Evolutionary conservation across 2,329 filamentous ascomycete genomes (phyloP).

Genomic region (Hypoxylon sp.): DNA sequence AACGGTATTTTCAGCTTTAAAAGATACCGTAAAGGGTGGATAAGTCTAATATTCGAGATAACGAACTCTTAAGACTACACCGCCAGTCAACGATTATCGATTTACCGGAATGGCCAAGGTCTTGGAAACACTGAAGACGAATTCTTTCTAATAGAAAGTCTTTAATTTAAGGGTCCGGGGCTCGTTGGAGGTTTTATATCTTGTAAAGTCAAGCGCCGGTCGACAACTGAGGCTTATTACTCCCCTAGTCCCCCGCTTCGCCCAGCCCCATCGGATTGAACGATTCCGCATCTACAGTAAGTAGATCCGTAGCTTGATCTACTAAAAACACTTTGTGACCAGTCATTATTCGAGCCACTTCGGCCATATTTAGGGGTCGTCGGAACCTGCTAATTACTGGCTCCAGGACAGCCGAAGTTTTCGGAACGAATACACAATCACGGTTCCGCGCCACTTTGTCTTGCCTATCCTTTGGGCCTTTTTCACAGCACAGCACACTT

Average conservation of each 20-base stretch:
- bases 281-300: conserved; percentile 25
- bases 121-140: conserved; percentile 12
- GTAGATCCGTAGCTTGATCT: conserved; percentile 11
- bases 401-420: conserved; percentile 5
- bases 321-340: conserved; percentile 8
- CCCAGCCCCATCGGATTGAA: conserved; percentile 27
- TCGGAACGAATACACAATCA: conserved; percentile 4
- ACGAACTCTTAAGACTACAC: conserved; percentile 18
- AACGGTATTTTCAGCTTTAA: conserved; percentile 5
- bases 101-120: conserved; percentile 10
- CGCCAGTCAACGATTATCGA: conserved; percentile 22
- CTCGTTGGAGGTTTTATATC: conserved; percentile 10
- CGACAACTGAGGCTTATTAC: conserved; percentile 10
- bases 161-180: conserved; percentile 1
- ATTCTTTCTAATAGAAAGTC: conserved; percentile 8
- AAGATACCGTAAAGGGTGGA: conserved; percentile 22
- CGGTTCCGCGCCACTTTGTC: conserved; percentile 11
- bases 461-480: conserved; percentile 13
- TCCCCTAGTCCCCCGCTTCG: conserved; percentile 28
- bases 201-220: neutral
- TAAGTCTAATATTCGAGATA: conserved; percentile 16
- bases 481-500: conserved; percentile 13
- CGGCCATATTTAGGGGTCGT: conserved; percentile 11
- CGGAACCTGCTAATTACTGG: conserved; percentile 18
- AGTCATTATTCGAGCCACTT: conserved; percentile 28